phyloP scores from a whole-genome alignment of 2,329 filamentous ascomycete species.

The Fonsecaea pedrosoi region DNA sequence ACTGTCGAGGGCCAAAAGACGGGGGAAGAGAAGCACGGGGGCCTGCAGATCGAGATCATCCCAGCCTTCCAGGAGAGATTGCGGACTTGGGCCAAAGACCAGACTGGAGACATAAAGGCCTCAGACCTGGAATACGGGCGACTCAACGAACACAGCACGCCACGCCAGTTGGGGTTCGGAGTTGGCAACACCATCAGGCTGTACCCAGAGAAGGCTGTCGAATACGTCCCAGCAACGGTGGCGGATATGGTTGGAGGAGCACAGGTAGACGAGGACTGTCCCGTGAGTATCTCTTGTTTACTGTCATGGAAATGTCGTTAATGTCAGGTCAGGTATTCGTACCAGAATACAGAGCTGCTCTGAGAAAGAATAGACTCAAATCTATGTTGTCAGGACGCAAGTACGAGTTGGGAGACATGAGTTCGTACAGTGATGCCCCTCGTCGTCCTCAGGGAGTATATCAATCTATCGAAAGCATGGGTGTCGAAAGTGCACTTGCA shows the following conservation, averaged over 20 bases:
- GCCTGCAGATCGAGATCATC: constrained; percentile 56
- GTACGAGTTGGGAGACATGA: too few relatives aligned
- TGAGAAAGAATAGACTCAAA: too few relatives aligned
- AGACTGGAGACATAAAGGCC: neutral
- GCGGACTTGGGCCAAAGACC: neutral
- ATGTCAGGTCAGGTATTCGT: neutral
- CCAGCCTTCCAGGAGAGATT: constrained; percentile 31
- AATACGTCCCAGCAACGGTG: neutral
- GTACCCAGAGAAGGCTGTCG: neutral
- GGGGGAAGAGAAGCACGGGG: constrained; percentile 50
- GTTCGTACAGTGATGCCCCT: too few relatives aligned
- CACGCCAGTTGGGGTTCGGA: neutral
- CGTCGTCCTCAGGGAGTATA: too few relatives aligned
- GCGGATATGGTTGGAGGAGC: neutral
- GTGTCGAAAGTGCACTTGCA: too few relatives aligned
- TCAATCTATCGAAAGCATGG: too few relatives aligned
- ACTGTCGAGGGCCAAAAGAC: constrained; percentile 57
- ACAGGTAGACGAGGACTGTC: neutral
- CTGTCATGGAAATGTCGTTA: neutral
- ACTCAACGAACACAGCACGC: neutral
- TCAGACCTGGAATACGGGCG: neutral
- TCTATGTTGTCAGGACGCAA: too few relatives aligned
- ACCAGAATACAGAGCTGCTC: neutral
- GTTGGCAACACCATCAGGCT: neutral
- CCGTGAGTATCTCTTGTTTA: neutral